phyloP scores from a whole-genome alignment of 2,329 filamentous ascomycete genomes.

The Pseudogymnoascus sp. region DNA sequence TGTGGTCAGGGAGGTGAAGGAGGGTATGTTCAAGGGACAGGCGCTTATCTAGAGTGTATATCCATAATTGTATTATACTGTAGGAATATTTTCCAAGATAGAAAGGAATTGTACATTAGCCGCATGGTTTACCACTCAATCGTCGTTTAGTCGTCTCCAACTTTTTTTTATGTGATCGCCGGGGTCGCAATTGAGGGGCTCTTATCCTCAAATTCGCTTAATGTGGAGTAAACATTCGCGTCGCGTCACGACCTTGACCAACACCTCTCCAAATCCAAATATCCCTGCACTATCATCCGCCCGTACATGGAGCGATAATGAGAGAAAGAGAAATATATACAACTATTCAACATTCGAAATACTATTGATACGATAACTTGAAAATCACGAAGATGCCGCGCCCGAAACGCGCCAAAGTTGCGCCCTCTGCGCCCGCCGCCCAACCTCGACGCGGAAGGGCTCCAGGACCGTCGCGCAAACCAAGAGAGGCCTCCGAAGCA shows the following conservation, averaged over 20 bases:
- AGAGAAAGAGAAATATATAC: conserved; percentile 3
- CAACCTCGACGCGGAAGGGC: conserved; percentile 8
- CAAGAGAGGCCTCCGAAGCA: background rate
- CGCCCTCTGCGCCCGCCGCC: conserved; percentile 22
- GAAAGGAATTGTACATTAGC: conserved; percentile 4
- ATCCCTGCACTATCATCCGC: background rate
- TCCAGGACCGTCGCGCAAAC: conserved; percentile 9
- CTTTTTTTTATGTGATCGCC: background rate
- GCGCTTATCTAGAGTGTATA: conserved; percentile 54
- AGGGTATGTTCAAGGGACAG: conserved; percentile 78
- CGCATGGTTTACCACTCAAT: background rate
- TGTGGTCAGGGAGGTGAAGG: conserved; percentile 82
- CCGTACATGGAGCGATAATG: background rate
- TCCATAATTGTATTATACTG: conserved; percentile 7
- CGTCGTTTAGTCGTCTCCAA: background rate
- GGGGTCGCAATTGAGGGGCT: background rate
- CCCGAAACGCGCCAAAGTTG: conserved; percentile 28
- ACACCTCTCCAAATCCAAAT: background rate
- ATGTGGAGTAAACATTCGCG: conserved; percentile 10
- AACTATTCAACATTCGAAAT: background rate
- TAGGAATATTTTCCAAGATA: background rate
- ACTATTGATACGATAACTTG: conserved; percentile 4
- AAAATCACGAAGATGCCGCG: conserved; percentile 23
- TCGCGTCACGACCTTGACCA: conserved; percentile 7
- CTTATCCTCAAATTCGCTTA: background rate